A percentile compares a stretch with the other conserved stretches of the same genome.
These are phyloP conservation scores for Coemansia umbellata DNA, from an alignment of 192 early-diverging fungal genomes.

Conservation along the genomic window DNA sequence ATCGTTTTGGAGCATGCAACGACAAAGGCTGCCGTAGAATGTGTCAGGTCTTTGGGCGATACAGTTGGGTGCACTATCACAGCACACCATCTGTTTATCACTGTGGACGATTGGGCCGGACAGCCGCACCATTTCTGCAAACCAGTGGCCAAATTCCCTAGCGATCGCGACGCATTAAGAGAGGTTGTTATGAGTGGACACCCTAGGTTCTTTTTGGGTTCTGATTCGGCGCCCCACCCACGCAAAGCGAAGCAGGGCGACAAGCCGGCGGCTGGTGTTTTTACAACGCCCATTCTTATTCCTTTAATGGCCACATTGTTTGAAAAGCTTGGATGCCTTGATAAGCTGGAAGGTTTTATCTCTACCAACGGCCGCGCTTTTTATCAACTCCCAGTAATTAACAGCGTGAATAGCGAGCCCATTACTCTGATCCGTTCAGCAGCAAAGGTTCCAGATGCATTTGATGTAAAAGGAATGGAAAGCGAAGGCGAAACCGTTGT, in stretches of 20 bases:
- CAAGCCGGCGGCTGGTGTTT: constrained; percentile 82
- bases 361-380: constrained; percentile 81
- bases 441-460: constrained; percentile 21
- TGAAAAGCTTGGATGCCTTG: constrained; percentile 80
- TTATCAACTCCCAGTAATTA: constrained; percentile 66
- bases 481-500: constrained; percentile 57
- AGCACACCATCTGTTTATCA: constrained; percentile 86
- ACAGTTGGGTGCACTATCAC: constrained; percentile 95
- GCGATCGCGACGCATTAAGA: constrained; percentile 84
- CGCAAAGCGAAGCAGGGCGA: constrained; percentile 79
- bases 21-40: constrained; percentile 87
- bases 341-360: constrained; percentile 75
- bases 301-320: constrained; percentile 88
- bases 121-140: constrained; percentile 97
- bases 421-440: constrained; percentile 26
- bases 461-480: constrained; percentile 2
- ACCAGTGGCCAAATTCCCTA: constrained; percentile 95
- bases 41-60: constrained; percentile 83
- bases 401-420: constrained; percentile 1
- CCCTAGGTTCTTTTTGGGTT: constrained; percentile 95
- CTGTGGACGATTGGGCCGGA: constrained; percentile 98
- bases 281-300: constrained; percentile 79
- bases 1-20: constrained; percentile 98
- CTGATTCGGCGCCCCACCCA: constrained; percentile 95
- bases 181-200: constrained; percentile 80